These are phyloP conservation scores for Arthrobotrys musiformis DNA, from an alignment of 2,329 filamentous ascomycete genomes.

Conservation along the genomic window DNA sequence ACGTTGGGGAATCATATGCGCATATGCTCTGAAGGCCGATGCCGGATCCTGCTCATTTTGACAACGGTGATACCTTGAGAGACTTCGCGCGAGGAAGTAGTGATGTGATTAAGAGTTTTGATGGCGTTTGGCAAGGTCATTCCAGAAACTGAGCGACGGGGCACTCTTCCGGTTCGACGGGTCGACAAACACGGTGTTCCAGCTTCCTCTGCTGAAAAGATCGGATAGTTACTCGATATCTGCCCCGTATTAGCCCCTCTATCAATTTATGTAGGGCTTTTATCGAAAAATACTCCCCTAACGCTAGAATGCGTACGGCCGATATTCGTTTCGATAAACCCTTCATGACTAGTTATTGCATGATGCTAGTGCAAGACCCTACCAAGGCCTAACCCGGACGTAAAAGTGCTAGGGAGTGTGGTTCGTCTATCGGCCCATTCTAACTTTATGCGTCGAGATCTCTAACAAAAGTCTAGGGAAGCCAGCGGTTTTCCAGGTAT, in stretches of 20 bases:
- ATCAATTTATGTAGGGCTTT: neutral
- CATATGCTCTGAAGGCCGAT: no score
- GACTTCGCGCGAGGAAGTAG: neutral
- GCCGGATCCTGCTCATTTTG: neutral
- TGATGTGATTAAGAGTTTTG: constrained; percentile 32
- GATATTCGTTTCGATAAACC: constrained; percentile 16
- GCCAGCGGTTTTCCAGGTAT: constrained; percentile 22
- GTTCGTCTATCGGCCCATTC: constrained; percentile 22
- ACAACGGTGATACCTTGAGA: neutral
- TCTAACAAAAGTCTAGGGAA: constrained; percentile 14
- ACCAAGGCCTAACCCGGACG: neutral
- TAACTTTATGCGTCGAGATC: constrained; percentile 46
- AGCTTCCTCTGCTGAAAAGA: constrained; percentile 27
- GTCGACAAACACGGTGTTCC: constrained; percentile 9
- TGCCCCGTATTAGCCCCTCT: constrained; percentile 41
- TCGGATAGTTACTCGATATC: constrained; percentile 42
- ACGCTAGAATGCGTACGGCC: neutral
- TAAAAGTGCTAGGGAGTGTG: constrained; percentile 19
- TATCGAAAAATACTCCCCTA: neutral
- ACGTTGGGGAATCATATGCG: neutral
- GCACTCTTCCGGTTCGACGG: constrained; percentile 11
- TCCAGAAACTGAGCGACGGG: constrained; percentile 8
- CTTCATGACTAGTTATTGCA: constrained; percentile 9
- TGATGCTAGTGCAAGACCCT: constrained; percentile 2
- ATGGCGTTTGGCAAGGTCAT: constrained; percentile 31